Conservation (phyloP, 805 yeast genomes). For the Pichia eremophila region DNA sequence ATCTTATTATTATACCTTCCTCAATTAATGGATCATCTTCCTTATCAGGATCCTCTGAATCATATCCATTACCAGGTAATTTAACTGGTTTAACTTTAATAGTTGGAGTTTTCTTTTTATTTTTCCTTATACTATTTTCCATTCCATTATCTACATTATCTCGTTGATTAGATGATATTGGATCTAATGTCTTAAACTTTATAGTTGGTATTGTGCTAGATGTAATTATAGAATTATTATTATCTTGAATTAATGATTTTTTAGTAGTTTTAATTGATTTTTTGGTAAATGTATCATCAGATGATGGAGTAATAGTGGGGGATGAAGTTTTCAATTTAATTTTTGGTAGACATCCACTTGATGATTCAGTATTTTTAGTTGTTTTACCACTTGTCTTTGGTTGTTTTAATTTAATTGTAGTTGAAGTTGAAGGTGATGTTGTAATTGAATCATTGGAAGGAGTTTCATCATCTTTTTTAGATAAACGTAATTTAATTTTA, state of each 20-base stretch:
- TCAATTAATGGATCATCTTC: constrained; percentile 93
- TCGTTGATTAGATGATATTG: not conserved
- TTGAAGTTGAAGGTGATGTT: constrained; percentile 7
- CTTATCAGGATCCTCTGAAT: constrained; percentile 89
- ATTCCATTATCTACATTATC: not conserved
- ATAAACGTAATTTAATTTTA: constrained; percentile 2
- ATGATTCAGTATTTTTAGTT: not conserved
- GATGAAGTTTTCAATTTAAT: constrained; percentile 9
- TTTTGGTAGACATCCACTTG: constrained; percentile 2
- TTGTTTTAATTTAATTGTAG: constrained; percentile 20
- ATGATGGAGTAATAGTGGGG: not conserved
- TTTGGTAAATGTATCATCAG: no score
- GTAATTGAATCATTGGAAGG: not conserved
- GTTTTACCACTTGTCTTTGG: constrained; percentile 4
- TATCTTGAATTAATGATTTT: no score
- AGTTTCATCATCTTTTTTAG: constrained; percentile 10
- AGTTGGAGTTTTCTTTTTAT: constrained; percentile 24
- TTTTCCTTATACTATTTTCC: no score
- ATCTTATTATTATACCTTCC: constrained; percentile 73
- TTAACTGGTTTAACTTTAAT: constrained; percentile 51
- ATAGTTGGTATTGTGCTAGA: constrained; percentile 26
- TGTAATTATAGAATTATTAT: no score
- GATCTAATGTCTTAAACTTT: constrained; percentile 58
- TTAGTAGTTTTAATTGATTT: no score
- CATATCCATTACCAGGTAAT: constrained; percentile 91